phyloP scores from a whole-genome alignment of 192 early-diverging fungal genomes.

The Coemansia sp. region DNA sequence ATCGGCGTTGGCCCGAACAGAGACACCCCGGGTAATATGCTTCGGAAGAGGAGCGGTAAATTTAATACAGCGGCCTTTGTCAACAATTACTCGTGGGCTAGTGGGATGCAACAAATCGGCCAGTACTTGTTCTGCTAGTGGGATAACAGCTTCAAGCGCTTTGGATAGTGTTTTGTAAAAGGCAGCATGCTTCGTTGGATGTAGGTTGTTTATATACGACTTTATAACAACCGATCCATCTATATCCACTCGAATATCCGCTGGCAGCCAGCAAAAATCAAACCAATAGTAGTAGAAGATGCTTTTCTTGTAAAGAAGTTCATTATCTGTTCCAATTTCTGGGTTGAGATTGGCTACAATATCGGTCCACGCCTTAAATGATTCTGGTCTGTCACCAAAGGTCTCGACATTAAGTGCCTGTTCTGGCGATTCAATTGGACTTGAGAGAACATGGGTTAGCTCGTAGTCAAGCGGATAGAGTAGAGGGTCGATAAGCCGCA shows the following conservation, averaged over 20 bases:
- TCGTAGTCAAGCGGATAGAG: neutral
- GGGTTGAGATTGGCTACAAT: neutral
- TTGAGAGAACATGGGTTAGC: constrained; percentile 7
- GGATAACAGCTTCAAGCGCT: constrained; percentile 53
- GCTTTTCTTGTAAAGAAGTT: neutral
- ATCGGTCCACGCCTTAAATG: neutral
- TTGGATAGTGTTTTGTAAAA: constrained; percentile 50
- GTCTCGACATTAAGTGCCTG: neutral
- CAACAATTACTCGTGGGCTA: neutral
- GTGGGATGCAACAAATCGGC: constrained; percentile 9
- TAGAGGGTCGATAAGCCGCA: neutral
- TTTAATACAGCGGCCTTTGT: neutral
- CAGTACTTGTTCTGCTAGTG: constrained; percentile 59
- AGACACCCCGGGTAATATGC: neutral
- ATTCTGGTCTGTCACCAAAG: neutral
- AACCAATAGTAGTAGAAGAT: neutral
- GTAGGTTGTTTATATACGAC: constrained; percentile 72
- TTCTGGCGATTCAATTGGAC: constrained; percentile 3
- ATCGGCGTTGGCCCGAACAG: neutral
- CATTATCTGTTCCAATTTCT: neutral
- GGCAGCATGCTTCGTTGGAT: constrained; percentile 39
- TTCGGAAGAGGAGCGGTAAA: constrained; percentile 6
- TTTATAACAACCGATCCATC: constrained; percentile 42
- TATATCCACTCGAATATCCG: constrained; percentile 51
- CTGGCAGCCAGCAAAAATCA: constrained; percentile 58